Percentiles rank a stretch among this genome's conserved stretches.
Conservation (phyloP, 1,139 yeast genomes). For the Scheffersomyces parashehatae region DNA sequence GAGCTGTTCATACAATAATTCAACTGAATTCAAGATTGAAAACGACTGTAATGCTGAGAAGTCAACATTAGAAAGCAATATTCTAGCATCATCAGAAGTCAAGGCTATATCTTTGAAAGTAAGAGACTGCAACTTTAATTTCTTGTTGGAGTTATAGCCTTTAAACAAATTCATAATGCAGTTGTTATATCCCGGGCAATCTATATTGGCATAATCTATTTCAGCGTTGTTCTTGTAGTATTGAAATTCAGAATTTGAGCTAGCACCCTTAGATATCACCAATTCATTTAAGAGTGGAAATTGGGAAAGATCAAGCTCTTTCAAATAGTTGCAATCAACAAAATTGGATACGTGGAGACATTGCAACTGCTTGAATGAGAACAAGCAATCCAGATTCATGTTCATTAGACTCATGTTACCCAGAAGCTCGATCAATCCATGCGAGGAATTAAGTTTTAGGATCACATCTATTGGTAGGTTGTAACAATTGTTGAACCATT, state of each 20-base stretch:
- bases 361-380: conserved; percentile 4
- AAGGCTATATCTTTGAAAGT: conserved; percentile 6
- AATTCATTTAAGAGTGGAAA: conserved; percentile 7
- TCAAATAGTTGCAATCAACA: conserved; percentile 3
- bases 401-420: conserved; percentile 8
- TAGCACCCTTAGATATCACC: conserved; percentile 5
- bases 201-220: neutral
- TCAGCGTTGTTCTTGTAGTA: neutral
- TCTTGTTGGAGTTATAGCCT: neutral
- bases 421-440: conserved; percentile 6
- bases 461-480: conserved; percentile 9
- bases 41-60: conserved; percentile 6
- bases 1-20: conserved; percentile 13
- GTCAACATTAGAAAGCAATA: conserved; percentile 1
- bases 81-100: conserved; percentile 3
- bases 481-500: conserved; percentile 13
- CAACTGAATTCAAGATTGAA: conserved; percentile 22
- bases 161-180: neutral
- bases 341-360: conserved; percentile 6
- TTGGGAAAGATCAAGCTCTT: conserved; percentile 2
- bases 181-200: neutral
- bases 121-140: neutral
- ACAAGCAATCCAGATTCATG: conserved; percentile 3
- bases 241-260: neutral
- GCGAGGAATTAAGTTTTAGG: neutral